Evolutionary conservation across 2,329 filamentous ascomycete genomes (phyloP), one percentile per base, ranked within the genome.

Genomic region (Fusarium virguliforme): DNA sequence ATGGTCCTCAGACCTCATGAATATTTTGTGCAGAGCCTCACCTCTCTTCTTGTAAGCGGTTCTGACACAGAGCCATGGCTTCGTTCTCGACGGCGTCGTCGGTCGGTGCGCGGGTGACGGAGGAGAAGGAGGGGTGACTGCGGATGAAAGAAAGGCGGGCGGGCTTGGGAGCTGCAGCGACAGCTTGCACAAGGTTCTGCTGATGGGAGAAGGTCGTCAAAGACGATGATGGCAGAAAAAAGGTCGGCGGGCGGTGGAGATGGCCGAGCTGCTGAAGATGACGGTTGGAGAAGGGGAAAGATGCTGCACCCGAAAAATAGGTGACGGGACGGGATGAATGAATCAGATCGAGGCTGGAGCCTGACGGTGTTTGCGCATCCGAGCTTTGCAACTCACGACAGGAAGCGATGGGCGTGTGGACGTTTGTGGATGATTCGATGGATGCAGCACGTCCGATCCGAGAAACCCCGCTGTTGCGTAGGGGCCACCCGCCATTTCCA

Each of bases 31-130:
- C 34, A 30, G 13, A 63, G 32, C 41, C 88, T 73, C 87, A 95
- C 93, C 94, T 87, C 85, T 97, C 94, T 82, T 97, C 94, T 73
- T 94, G 92, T 40, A 97, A 87, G 67, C 95, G 89, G 79, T 97
- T 97, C 78, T 92, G 90, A 80, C 94, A 97, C 58, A 98, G 88
- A 75, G 94, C 92, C 94, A 97, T 97, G 66, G n/a, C 41, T 60
- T 63, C 41, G 50, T 60, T 30, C 37, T 30, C 40, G 41, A 18
- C 22, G 18, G 18, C 18, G 18, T 18, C 18, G 40, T 51, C 48
- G 54, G 43, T 15, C 41, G 50, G 51, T 53, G 37, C 37, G 60
- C 15, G 62, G 59, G 55, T 62, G 65, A 55, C 48, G 26, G 56
- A 28, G n/a, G 54, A 24, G 38, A 55, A 51, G 26, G 56, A 28